These are phyloP conservation scores for Chytriomyces sp. DNA, from an alignment of 192 early-diverging fungal species.

Conservation along the genomic window DNA sequence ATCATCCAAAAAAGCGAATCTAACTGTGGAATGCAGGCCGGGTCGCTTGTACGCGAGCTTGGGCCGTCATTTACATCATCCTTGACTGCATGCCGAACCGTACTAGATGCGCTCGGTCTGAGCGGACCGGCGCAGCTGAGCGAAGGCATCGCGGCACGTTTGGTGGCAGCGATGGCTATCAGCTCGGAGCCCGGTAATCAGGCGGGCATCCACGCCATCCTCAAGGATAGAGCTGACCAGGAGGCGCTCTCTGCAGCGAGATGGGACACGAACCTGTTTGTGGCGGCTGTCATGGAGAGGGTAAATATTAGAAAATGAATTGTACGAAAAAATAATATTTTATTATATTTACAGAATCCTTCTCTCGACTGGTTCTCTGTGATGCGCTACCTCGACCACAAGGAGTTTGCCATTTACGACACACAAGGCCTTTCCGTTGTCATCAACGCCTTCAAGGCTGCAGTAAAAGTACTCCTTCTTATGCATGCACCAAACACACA, in stretches of 20 bases:
- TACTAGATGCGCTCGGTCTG: background rate
- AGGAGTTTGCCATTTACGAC: conserved; percentile 61
- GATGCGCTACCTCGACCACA: conserved; percentile 63
- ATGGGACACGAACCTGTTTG: conserved; percentile 71
- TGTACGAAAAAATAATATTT: background rate
- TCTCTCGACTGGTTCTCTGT: conserved; percentile 66
- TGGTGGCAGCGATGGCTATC: conserved; percentile 66
- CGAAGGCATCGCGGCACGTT: conserved; percentile 54
- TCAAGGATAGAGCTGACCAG: conserved; percentile 29
- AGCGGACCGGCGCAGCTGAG: background rate
- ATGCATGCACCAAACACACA: background rate
- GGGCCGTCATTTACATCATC: background rate
- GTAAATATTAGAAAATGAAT: conserved; percentile 35
- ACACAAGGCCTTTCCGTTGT: conserved; percentile 63
- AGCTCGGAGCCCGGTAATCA: conserved; percentile 46
- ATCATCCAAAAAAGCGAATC: background rate
- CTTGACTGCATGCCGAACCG: background rate
- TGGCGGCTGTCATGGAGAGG: conserved; percentile 53
- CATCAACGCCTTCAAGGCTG: conserved; percentile 59
- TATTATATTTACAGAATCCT: conserved; percentile 46
- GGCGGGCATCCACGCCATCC: conserved; percentile 32
- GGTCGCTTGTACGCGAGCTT: background rate
- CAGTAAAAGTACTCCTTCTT: conserved; percentile 48
- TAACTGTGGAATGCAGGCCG: background rate
- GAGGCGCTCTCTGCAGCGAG: conserved; percentile 6